phyloP scores from a whole-genome alignment of 768 basidiomycete genomes.

The Tulasnella sp. region DNA sequence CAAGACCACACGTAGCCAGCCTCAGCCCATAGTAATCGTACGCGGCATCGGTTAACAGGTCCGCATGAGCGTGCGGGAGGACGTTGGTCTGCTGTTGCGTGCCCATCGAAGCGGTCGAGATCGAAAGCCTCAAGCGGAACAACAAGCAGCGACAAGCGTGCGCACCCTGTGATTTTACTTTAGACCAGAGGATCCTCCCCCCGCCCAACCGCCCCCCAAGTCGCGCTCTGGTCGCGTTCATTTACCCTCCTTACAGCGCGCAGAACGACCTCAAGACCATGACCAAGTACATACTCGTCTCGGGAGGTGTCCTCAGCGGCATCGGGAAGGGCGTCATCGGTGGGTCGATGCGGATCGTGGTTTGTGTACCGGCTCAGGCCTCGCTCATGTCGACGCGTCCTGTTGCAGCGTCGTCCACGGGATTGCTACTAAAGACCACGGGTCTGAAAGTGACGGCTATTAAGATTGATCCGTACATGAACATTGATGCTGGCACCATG shows the following conservation, averaged over 20 bases:
- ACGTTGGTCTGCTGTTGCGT: constrained; percentile 31
- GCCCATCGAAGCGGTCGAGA: constrained; percentile 25
- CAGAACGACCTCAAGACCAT: constrained; percentile 46
- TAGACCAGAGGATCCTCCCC: background rate
- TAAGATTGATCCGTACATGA: constrained; percentile 99
- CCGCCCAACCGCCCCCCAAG: background rate
- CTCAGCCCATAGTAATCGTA: constrained; percentile 90
- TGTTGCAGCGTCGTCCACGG: constrained; percentile 87
- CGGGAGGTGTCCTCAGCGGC: constrained; percentile 96
- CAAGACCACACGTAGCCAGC: constrained; percentile 79
- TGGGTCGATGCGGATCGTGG: constrained; percentile 44
- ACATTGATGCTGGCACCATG: constrained; percentile 99
- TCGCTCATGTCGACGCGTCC: constrained; percentile 10
- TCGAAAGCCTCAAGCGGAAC: background rate
- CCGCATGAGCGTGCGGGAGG: constrained; percentile 61
- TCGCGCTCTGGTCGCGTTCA: background rate
- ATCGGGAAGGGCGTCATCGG: constrained; percentile 99
- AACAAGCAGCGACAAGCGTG: constrained; percentile 17
- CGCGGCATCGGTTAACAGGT: constrained; percentile 81
- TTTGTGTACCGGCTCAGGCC: background rate
- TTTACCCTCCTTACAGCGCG: background rate
- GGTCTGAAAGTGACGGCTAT: constrained; percentile 98
- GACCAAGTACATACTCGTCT: constrained; percentile 97
- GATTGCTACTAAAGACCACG: constrained; percentile 89
- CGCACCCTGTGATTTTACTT: constrained; percentile 16